These are phyloP conservation scores for Sporothrix globosa DNA, from an alignment of 2,329 filamentous ascomycete genomes.

Conservation along the genomic window DNA sequence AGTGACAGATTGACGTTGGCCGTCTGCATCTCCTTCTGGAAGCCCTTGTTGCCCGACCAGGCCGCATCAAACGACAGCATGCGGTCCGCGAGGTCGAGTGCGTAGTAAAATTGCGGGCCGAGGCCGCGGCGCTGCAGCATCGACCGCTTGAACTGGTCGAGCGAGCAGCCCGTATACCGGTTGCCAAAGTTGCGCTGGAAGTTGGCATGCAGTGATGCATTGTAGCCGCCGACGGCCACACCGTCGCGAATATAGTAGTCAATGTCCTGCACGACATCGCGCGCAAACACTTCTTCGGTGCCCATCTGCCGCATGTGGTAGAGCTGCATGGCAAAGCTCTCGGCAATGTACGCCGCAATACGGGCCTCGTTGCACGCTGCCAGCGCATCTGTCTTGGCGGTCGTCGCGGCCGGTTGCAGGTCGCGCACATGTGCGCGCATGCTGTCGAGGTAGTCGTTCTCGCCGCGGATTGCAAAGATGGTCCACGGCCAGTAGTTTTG, in stretches of 20 bases:
- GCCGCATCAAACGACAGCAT: constrained; percentile 76
- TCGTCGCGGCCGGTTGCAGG: constrained; percentile 56
- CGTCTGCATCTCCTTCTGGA: constrained; percentile 77
- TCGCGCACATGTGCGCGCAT: constrained; percentile 70
- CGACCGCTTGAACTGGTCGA: constrained; percentile 82
- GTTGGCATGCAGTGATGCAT: constrained; percentile 81
- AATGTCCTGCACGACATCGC: constrained; percentile 72
- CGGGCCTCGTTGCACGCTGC: constrained; percentile 65
- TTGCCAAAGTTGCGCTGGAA: constrained; percentile 81
- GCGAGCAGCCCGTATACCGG: constrained; percentile 71
- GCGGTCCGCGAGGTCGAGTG: constrained; percentile 72
- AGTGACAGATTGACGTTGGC: constrained; percentile 91
- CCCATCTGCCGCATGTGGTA: constrained; percentile 81
- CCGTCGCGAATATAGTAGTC: constrained; percentile 78
- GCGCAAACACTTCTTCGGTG: constrained; percentile 66
- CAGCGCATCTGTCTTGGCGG: constrained; percentile 58
- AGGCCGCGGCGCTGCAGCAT: constrained; percentile 65
- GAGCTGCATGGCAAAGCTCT: constrained; percentile 87
- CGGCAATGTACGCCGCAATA: constrained; percentile 79
- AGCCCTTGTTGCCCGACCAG: constrained; percentile 72
- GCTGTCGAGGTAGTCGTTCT: constrained; percentile 71
- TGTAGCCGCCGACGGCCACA: constrained; percentile 79
- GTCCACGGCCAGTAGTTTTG: constrained; percentile 98
- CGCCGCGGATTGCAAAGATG: constrained; percentile 75
- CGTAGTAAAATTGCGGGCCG: constrained; percentile 82